Conservation (phyloP, 805 yeast genomes). For the Yarrowia sp. region DNA sequence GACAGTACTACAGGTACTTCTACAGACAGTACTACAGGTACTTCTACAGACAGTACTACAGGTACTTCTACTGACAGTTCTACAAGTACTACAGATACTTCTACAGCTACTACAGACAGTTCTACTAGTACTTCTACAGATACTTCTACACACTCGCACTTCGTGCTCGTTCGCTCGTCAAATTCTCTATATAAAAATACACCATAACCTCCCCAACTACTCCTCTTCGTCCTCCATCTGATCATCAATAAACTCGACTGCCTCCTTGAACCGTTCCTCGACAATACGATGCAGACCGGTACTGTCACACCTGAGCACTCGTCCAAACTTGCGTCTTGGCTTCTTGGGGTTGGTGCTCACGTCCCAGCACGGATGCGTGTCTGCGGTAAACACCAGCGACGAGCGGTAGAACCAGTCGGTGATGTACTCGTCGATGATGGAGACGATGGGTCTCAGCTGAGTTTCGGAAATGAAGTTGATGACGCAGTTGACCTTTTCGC, state of each 20-base stretch:
- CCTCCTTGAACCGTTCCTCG: conserved; percentile 79
- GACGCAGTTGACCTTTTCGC: conserved; percentile 65
- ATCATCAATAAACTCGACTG: conserved; percentile 64
- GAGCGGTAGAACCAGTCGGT: conserved; percentile 89
- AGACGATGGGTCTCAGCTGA: conserved; percentile 72
- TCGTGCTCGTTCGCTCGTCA: no score
- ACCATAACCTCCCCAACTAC: not conserved
- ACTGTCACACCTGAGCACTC: conserved; percentile 69
- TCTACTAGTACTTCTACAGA: no score
- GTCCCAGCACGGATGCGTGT: conserved; percentile 79
- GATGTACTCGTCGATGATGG: conserved; percentile 83
- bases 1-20: no score
- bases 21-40: no score
- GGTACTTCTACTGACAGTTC: no score
- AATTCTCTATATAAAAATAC: conserved; percentile 25
- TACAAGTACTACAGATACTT: no score
- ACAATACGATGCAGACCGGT: conserved; percentile 75
- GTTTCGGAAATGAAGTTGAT: conserved; percentile 66
- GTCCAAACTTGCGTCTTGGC: conserved; percentile 88
- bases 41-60: no score
- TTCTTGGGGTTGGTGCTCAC: conserved; percentile 49
- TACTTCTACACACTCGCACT: no score
- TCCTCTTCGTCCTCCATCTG: conserved; percentile 29
- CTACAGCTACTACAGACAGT: no score
- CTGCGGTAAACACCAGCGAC: conserved; percentile 75